Base-by-base conservation (phyloP, 805 yeast species). In the Metschnikowia similis region DNA sequence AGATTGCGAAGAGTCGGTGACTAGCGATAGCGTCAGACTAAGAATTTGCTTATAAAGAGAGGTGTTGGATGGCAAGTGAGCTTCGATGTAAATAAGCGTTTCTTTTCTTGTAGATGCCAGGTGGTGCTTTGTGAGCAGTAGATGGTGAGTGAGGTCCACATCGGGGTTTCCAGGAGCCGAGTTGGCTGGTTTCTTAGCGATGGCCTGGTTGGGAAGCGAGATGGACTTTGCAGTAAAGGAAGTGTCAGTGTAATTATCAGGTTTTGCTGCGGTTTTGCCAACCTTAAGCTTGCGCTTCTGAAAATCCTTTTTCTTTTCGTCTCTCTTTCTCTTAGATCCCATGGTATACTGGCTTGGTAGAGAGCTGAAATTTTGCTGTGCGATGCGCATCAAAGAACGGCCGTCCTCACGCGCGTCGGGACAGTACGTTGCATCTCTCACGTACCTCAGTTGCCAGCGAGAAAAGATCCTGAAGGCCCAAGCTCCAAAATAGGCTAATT, bases 231-330 rank as follows among this genome's bases (percentile, higher is more conserved):
- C 83, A 40, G 78, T 80, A 69, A 92, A 92, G 0, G 95, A 85
- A 0, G 96, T 89, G 57, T 87, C 92, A 4, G 99, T 94, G 50
- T 77, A 81, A 63, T 89, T 89, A 16, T 82, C 80, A 6, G 90
- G 82, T 54, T 81, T 81, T 6, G 83, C 81, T 16, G 81, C 80
- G 2, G 85, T 73, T 66, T 94, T 94, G 49, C 99, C 99, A 32
- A 94, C 97, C 61, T 79, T 85, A 47, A 94, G 78, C 72, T 89
- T 92, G 51, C 82, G 75, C 66, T 89, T 89, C 47, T 70, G 76
- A 64, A 87, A 87, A 61, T 87, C 96, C 67, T 84, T 85, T 62
- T 75, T 76, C 71, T 85, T 87, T 53, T 84, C 84, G 38, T 74
- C 69, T 68, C 72, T 77, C 70, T 82, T 85, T 65, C 74, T 77